These are phyloP conservation scores for Aspergillus persii DNA, from an alignment of 2,329 filamentous ascomycete genomes.

Conservation along the genomic window DNA sequence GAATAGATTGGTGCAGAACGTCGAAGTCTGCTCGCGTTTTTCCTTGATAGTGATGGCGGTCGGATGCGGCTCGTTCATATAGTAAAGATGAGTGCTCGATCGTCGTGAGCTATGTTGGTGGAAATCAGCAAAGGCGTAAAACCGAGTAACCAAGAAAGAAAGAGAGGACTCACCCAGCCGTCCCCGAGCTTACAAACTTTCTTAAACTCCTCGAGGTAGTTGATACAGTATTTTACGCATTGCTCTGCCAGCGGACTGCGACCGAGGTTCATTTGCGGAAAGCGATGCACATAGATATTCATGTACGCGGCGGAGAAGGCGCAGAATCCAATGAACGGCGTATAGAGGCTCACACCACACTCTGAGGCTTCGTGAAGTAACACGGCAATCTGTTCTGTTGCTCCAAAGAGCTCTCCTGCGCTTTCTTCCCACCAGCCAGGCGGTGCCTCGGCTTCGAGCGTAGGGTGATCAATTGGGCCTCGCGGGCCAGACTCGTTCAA, in stretches of 20 bases:
- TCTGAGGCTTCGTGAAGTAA: slow-evolving; percentile 1
- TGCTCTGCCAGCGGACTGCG: not conserved
- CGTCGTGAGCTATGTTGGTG: not conserved
- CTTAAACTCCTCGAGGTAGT: not conserved
- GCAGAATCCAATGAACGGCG: slow-evolving; percentile 1
- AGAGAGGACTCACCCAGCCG: not conserved
- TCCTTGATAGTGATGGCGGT: not conserved
- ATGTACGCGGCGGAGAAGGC: not conserved
- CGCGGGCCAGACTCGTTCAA: not conserved
- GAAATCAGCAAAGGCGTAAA: not conserved
- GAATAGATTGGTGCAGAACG: not conserved
- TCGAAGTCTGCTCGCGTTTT: not conserved
- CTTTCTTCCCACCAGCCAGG: slow-evolving; percentile 1
- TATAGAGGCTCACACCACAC: not conserved
- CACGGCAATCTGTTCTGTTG: not conserved
- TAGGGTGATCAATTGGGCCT: not conserved
- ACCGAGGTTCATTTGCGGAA: slow-evolving; percentile 1
- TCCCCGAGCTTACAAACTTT: slow-evolving; percentile 1
- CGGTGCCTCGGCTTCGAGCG: slow-evolving; percentile 1
- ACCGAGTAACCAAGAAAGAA: too few species aligned
- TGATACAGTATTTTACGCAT: not conserved
- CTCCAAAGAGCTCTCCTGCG: not conserved
- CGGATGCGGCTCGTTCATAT: not conserved
- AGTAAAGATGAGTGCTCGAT: not conserved
- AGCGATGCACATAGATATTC: slow-evolving; percentile 1